Base-by-base conservation (phyloP, 805 yeast genomes). In the Cyberlindnera suaveolens region DNA sequence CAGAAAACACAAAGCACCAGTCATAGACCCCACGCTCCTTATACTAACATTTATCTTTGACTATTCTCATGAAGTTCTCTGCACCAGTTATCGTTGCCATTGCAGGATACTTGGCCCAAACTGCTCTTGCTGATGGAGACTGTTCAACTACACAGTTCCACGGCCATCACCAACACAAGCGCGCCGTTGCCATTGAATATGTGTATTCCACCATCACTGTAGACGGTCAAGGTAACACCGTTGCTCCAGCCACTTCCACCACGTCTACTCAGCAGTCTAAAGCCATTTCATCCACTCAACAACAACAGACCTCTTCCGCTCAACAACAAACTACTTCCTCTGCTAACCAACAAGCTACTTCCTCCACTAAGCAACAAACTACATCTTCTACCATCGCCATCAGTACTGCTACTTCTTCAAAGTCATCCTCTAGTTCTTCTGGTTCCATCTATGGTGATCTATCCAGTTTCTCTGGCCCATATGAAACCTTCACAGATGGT, bases 401-500 rank as follows among this genome's bases (percentile, higher is more conserved):
- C 67, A 35, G 38, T 7, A 46, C 71, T 26, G 17, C 55, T 18
- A 23, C 57, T 9, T 19, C 60, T 30, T 29, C 54, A 8, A 29
- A 57, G 13, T 13, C 66, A 14, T 18, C 49, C 8, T 27, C 49
- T 18, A 42, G 70, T 13, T 48, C 70, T 31, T 48, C 70, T 31
- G 53, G 60, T 42, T 57, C 62, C 34, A 54, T 60, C 45, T 46
- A 58, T 19, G 93, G 93, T 55, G 87, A 78, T 62, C 74, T 86
- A 50, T 43, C 68, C 32, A 65, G 73, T 47, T 85, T 69, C 68
- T 53, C 67, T 10, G 70, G 63, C 54, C 93, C 96, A 57, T 50
- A 72, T 44, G 67, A 63, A 36, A 66, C 67, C 40, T 91, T 93
- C 54, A 51, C 61, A 47, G 96, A 88, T 61, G 96, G 96, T 62